Conservation (phyloP, 768 basidiomycete species). For the Exidia glandulosa region DNA sequence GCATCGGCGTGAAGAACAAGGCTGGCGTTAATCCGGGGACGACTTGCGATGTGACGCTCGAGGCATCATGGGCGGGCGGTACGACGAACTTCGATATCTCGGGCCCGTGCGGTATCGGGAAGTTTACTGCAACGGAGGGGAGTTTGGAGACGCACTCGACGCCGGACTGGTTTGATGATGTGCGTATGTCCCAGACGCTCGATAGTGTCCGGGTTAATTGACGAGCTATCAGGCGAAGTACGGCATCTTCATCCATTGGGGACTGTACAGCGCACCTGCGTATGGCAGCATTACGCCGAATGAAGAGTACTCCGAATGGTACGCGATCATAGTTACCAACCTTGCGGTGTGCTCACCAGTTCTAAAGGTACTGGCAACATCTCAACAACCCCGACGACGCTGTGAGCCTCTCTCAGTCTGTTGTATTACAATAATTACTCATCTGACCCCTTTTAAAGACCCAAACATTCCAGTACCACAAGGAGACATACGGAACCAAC, state of each 20-base stretch:
- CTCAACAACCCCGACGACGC: conserved; percentile 26
- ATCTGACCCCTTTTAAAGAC: too few species aligned
- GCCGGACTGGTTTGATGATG: conserved; percentile 30
- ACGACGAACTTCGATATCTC: conserved; percentile 25
- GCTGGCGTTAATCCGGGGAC: conserved; percentile 18
- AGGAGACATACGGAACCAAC: conserved; percentile 34
- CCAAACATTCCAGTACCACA: conserved; percentile 38
- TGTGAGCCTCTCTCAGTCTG: too few species aligned
- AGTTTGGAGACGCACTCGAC: conserved; percentile 34
- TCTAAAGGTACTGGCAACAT: conserved; percentile 15
- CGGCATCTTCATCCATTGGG: conserved; percentile 28
- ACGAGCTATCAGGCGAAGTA: conserved; percentile 44
- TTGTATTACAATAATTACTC: too few species aligned
- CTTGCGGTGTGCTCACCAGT: neutral
- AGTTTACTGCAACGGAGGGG: conserved; percentile 1
- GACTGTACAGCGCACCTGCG: neutral
- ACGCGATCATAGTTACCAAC: conserved; percentile 22
- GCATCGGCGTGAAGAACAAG: conserved; percentile 29
- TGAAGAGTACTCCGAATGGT: conserved; percentile 42
- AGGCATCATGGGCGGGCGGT: conserved; percentile 28
- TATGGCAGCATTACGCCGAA: conserved; percentile 19
- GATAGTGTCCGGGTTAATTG: conserved; percentile 10
- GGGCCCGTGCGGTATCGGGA: conserved; percentile 26
- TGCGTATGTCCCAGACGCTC: conserved; percentile 15
- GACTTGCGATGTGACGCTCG: conserved; percentile 18